phyloP scores from a whole-genome alignment of 768 basidiomycete species.

The Tubosaeta brunneosetosa region DNA sequence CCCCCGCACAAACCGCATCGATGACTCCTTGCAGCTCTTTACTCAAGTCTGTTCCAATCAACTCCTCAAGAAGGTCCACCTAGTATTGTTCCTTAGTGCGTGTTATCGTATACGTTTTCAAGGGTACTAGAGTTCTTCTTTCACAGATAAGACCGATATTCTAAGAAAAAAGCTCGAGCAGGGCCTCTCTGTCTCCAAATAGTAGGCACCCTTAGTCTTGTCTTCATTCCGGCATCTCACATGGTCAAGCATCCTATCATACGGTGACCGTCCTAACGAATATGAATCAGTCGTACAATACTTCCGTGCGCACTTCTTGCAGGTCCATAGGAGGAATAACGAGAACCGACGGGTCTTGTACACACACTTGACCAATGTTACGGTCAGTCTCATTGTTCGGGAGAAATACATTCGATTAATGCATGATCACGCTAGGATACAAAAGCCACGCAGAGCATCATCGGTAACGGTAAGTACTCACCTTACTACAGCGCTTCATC shows the following conservation, averaged over 20 bases:
- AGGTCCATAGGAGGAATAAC: conserved; percentile 73
- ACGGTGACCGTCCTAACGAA: conserved; percentile 74
- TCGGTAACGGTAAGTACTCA: conserved; percentile 61
- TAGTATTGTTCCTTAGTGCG: conserved; percentile 57
- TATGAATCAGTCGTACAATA: conserved; percentile 80
- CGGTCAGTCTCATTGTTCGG: conserved; percentile 39
- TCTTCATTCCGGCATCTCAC: conserved; percentile 7
- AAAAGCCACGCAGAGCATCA: conserved; percentile 78
- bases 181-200: conserved; percentile 72
- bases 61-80: conserved; percentile 65
- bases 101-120: background rate
- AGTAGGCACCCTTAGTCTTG: conserved; percentile 42
- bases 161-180: conserved; percentile 65
- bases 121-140: background rate
- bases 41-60: conserved; percentile 81
- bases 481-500: background rate
- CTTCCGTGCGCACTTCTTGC: conserved; percentile 84
- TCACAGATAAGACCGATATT: conserved; percentile 72
- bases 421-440: conserved; percentile 51
- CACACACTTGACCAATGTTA: conserved; percentile 76
- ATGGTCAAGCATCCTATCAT: conserved; percentile 65
- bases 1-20: conserved; percentile 77
- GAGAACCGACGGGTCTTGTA: conserved; percentile 78
- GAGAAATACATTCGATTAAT: conserved; percentile 1
- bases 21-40: conserved; percentile 85